These are phyloP conservation scores for Aurantiochytrium sp. DNA, from an alignment of 108 stramenopile genomes.

Conservation along the genomic window DNA sequence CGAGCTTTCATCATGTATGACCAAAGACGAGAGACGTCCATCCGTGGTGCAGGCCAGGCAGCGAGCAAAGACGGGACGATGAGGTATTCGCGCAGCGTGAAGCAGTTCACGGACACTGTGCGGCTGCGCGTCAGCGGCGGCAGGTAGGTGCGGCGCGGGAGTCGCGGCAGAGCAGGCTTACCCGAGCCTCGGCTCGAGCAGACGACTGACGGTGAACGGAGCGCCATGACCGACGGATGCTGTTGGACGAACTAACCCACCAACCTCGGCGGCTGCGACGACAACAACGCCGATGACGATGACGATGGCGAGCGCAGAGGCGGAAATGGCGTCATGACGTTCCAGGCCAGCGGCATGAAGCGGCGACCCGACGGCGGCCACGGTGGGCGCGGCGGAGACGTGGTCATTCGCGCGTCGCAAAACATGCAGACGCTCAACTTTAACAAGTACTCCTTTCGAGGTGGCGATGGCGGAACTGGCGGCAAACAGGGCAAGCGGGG, in stretches of 20 bases:
- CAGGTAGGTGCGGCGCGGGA: background rate
- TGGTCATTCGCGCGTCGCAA: background rate
- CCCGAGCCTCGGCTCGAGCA: no score
- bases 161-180: no score
- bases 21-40: no score
- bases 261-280: no score
- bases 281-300: background rate
- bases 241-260: no score
- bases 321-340: constrained; percentile 14
- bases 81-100: background rate
- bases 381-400: constrained; percentile 13
- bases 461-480: background rate
- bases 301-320: background rate
- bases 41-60: background rate
- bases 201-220: no score
- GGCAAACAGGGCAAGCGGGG: background rate
- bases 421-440: background rate
- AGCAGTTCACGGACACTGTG: background rate
- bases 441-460: background rate
- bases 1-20: no score
- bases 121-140: constrained; percentile 4
- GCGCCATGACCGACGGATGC: no score
- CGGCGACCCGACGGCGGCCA: background rate
- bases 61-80: background rate
- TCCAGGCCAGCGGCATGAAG: background rate